Conservation (phyloP, 805 yeast genomes). For the Isabelozyma heimii region DNA sequence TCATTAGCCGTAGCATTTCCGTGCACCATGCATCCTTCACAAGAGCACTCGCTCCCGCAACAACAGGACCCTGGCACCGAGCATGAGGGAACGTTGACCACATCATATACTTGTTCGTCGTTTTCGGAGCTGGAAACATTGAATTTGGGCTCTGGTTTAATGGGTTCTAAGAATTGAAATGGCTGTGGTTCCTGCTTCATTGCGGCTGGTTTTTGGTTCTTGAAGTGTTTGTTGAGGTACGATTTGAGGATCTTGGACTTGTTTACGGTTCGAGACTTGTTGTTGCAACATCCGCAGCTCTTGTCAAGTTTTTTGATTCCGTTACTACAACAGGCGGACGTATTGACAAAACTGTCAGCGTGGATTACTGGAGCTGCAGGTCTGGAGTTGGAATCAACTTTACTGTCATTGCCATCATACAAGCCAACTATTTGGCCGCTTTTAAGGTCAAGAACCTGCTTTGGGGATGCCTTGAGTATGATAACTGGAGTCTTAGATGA, state of each 20-base stretch:
- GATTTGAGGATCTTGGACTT: slow-evolving; percentile 33
- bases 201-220: slow-evolving; percentile 4
- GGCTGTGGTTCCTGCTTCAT: not conserved
- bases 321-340: slow-evolving; percentile 32
- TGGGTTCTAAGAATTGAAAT: slow-evolving; percentile 6
- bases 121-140: not conserved
- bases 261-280: slow-evolving; percentile 25
- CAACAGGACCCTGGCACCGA: slow-evolving; percentile 35
- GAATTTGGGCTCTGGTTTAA: not conserved
- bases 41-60: slow-evolving; percentile 35
- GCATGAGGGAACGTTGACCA: slow-evolving; percentile 31
- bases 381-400: slow-evolving; percentile 8
- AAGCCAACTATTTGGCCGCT: slow-evolving; percentile 40
- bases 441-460: slow-evolving; percentile 37
- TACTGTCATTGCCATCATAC: slow-evolving; percentile 18
- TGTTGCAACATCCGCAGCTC: slow-evolving; percentile 28
- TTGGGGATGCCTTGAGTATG: slow-evolving; percentile 35
- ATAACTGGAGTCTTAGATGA: slow-evolving; percentile 19
- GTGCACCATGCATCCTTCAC: slow-evolving; percentile 38
- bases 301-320: slow-evolving; percentile 16
- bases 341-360: slow-evolving; percentile 31
- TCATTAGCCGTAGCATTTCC: slow-evolving; percentile 13
- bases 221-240: slow-evolving; percentile 23
- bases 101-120: slow-evolving; percentile 8
- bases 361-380: slow-evolving; percentile 24